These are phyloP conservation scores for Scalesia atractyloides DNA, from an alignment of 129 eudicot species.

Conservation along the genomic window DNA sequence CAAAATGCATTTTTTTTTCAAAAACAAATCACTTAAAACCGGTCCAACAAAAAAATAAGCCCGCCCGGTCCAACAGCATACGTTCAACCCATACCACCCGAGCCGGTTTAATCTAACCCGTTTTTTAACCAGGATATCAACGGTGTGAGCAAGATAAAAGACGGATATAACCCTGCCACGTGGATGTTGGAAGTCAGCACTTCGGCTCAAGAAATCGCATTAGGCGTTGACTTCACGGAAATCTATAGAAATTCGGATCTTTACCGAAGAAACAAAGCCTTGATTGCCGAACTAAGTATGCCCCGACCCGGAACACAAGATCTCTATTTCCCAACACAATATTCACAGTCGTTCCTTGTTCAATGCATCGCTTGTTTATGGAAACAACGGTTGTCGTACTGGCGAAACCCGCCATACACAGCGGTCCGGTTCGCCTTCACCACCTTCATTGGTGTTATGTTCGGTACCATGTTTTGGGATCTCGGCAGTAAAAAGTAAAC, in stretches of 20 bases:
- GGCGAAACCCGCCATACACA: constrained; percentile 56
- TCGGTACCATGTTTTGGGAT: constrained; percentile 66
- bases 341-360: constrained; percentile 41
- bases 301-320: constrained; percentile 50
- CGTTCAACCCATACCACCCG: neutral
- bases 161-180: constrained; percentile 70
- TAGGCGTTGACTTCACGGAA: constrained; percentile 54
- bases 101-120: neutral
- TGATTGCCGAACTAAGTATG: constrained; percentile 42
- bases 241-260: constrained; percentile 57
- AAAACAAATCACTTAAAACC: neutral
- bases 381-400: constrained; percentile 55
- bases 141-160: constrained; percentile 60
- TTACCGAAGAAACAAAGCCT: constrained; percentile 54
- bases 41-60: neutral
- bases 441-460: constrained; percentile 36
- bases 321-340: constrained; percentile 41
- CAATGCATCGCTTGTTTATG: constrained; percentile 55
- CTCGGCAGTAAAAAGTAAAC: constrained; percentile 50
- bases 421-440: constrained; percentile 48
- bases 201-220: constrained; percentile 48
- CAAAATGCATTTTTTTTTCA: too few species aligned
- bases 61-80: too few species aligned
- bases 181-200: constrained; percentile 75
- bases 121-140: constrained; percentile 30